Evolutionary conservation across 2,329 filamentous ascomycete species (phyloP).

Genomic region (Dothiorella sarmentorum): DNA sequence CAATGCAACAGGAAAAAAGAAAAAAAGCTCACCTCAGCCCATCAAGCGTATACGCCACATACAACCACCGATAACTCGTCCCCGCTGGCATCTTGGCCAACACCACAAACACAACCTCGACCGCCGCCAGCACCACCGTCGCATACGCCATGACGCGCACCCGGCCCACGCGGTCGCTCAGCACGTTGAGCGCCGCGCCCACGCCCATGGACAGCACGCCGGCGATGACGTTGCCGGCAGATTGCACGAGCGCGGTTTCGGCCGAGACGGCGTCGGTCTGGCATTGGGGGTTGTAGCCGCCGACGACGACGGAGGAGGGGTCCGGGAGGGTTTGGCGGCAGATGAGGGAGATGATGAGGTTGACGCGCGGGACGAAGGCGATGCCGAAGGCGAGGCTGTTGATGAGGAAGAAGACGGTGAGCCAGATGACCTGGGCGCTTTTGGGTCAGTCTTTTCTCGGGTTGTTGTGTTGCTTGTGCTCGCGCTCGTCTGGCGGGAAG

Average conservation of each 20-base stretch:
- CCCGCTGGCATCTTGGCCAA: constrained; percentile 4
- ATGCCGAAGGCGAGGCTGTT: constrained; percentile 21
- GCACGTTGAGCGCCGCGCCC: constrained; percentile 11
- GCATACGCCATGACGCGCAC: constrained; percentile 16
- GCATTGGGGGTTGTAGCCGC: constrained; percentile 22
- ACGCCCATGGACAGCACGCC: constrained; percentile 18
- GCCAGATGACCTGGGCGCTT: constrained; percentile 17
- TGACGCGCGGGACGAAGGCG: constrained; percentile 20
- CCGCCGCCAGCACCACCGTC: constrained; percentile 6
- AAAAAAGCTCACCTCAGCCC: constrained; percentile 18
- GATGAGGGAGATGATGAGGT: constrained; percentile 17
- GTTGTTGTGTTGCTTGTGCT: too few species aligned
- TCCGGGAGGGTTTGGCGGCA: constrained; percentile 1
- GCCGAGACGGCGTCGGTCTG: constrained; percentile 12
- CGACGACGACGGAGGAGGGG: constrained; percentile 14
- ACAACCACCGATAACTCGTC: constrained; percentile 19
- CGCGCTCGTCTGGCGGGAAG: not conserved
- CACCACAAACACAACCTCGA: constrained; percentile 16
- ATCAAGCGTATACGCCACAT: constrained; percentile 17
- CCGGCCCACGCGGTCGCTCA: constrained; percentile 21
- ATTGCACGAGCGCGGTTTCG: constrained; percentile 10
- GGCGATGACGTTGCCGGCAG: constrained; percentile 17
- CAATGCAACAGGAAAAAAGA: not conserved
- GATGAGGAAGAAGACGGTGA: constrained; percentile 21
- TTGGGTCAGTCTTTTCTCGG: too few species aligned